Percentiles rank a stretch among this genome's conserved stretches.
Conservation (phyloP, 208 protist genomes). For the Endotrypanum monterogeii region DNA sequence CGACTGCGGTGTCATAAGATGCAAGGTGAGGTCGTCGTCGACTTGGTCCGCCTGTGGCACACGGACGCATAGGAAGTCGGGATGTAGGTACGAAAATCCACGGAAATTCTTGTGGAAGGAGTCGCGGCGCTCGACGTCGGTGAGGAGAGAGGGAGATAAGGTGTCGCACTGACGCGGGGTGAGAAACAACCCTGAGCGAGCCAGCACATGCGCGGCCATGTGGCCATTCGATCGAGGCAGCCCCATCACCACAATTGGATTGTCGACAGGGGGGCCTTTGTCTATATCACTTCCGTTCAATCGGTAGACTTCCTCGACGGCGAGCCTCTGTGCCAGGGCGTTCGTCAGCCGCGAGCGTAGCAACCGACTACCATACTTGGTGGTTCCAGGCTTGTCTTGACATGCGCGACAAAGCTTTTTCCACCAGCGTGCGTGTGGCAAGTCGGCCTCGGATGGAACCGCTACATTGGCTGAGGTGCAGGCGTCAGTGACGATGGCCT, state of each 20-base stretch:
- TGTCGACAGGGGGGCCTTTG: slow-evolving; percentile 43
- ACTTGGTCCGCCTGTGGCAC: slow-evolving; percentile 59
- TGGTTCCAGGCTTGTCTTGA: slow-evolving; percentile 60
- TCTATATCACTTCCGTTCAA: slow-evolving; percentile 78
- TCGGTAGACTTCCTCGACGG: slow-evolving; percentile 81
- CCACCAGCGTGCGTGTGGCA: slow-evolving; percentile 78
- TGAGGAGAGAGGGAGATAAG: slow-evolving; percentile 64
- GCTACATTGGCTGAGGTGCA: slow-evolving; percentile 52
- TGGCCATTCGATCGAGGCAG: slow-evolving; percentile 89
- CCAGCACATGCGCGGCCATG: slow-evolving; percentile 83
- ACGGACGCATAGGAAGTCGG: slow-evolving; percentile 78
- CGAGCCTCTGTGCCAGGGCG: slow-evolving; percentile 72
- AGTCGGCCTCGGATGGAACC: slow-evolving; percentile 41
- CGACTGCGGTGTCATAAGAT: slow-evolving; percentile 87
- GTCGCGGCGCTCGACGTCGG: slow-evolving; percentile 63
- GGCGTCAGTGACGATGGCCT: slow-evolving; percentile 64
- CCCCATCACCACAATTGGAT: slow-evolving; percentile 82
- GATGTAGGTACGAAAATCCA: slow-evolving; percentile 58
- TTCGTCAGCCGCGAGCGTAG: slow-evolving; percentile 69
- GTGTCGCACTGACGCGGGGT: slow-evolving; percentile 79
- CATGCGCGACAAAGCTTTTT: slow-evolving; percentile 84
- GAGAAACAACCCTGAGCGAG: slow-evolving; percentile 81
- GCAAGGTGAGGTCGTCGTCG: slow-evolving; percentile 86
- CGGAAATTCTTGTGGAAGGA: slow-evolving; percentile 55
- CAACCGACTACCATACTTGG: slow-evolving; percentile 58